Percentiles rank a stretch among this genome's conserved stretches.
phyloP scores from a whole-genome alignment of 306 rosid genomes.

The Morella rubra region DNA sequence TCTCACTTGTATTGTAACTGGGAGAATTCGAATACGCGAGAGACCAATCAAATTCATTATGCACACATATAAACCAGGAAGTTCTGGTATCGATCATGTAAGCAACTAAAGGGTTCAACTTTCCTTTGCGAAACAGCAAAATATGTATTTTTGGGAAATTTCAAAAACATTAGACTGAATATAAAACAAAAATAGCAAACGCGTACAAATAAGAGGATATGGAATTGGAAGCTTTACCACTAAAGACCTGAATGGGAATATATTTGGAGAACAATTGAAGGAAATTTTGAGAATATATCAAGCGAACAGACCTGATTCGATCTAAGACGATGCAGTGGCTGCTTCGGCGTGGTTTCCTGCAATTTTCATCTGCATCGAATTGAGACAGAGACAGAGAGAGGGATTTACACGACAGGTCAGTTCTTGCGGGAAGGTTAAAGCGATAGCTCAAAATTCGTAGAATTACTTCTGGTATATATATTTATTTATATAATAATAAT shows the following conservation, averaged over 20 bases:
- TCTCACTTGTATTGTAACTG: neutral
- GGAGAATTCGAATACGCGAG: neutral
- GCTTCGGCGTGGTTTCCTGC: conserved; percentile 50
- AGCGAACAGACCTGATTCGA: conserved; percentile 62
- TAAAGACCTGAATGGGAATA: neutral
- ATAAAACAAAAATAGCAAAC: neutral
- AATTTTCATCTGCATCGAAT: conserved; percentile 39
- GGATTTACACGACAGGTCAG: conserved; percentile 13
- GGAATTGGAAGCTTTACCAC: neutral
- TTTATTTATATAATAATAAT: no score
- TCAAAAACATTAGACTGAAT: conserved; percentile 19
- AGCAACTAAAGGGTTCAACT: conserved; percentile 4
- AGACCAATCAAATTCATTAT: neutral
- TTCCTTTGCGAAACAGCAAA: conserved; percentile 12
- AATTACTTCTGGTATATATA: neutral
- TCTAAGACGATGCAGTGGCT: conserved; percentile 45
- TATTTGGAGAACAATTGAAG: neutral
- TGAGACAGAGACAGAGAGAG: conserved; percentile 13
- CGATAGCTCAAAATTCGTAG: neutral
- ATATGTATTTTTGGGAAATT: neutral
- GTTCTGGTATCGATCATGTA: neutral
- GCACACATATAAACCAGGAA: neutral
- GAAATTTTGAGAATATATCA: neutral
- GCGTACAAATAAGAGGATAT: neutral
- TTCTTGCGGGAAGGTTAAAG: conserved; percentile 22